phyloP scores from a whole-genome alignment of 768 basidiomycete species.

The Russula brevipes region DNA sequence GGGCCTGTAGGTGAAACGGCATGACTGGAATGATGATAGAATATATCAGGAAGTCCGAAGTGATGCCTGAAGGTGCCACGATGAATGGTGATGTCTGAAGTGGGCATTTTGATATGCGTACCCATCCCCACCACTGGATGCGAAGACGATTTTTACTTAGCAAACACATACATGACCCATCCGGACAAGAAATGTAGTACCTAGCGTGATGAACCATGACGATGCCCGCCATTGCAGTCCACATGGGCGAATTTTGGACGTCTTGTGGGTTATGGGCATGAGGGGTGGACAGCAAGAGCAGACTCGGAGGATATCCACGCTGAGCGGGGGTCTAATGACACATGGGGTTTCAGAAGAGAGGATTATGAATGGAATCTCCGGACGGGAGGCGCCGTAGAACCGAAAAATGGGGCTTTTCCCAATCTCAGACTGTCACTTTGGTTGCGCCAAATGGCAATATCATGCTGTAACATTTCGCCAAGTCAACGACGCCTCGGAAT shows the following conservation, averaged over 20 bases:
- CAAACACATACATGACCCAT: background rate
- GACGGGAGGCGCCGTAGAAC: background rate
- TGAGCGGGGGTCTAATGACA: background rate
- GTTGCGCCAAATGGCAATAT: too few species aligned
- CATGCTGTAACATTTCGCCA: background rate
- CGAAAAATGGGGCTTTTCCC: background rate
- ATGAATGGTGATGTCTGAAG: constrained; percentile 29
- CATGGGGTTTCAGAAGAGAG: background rate
- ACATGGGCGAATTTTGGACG: constrained; percentile 29
- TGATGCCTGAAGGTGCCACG: constrained; percentile 28
- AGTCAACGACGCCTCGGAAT: background rate
- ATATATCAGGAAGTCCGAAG: constrained; percentile 36
- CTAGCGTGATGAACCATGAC: constrained; percentile 49
- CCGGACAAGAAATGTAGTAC: constrained; percentile 19
- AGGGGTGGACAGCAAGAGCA: background rate
- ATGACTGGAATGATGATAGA: constrained; percentile 39
- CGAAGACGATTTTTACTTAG: background rate
- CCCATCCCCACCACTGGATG: constrained; percentile 43
- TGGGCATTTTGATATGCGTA: background rate
- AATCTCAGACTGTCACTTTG: background rate
- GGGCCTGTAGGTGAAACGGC: constrained; percentile 35
- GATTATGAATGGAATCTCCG: background rate
- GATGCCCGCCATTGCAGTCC: constrained; percentile 57
- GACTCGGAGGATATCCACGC: background rate
- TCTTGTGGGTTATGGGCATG: constrained; percentile 1